These are phyloP conservation scores for Carex scoparia DNA, from an alignment of 176 grass and related monocot species.

Conservation along the genomic window DNA sequence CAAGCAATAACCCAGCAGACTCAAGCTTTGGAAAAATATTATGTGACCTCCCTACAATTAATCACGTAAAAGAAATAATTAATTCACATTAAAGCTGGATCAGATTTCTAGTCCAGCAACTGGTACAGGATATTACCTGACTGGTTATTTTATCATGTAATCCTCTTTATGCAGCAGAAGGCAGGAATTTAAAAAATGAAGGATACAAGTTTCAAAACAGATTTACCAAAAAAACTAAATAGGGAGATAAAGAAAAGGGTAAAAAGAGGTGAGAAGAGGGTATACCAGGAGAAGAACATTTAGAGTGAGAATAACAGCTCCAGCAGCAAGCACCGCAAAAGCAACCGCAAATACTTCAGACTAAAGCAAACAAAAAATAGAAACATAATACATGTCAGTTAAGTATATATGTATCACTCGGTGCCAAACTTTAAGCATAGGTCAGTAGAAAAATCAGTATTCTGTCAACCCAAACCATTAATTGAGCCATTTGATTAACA, in stretches of 20 bases:
- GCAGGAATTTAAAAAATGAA: background rate
- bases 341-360: constrained; percentile 99
- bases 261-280: background rate
- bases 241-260: background rate
- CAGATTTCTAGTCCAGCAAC: background rate
- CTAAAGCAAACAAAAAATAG: constrained; percentile 40
- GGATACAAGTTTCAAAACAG: background rate
- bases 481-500: background rate
- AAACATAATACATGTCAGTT: background rate
- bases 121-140: background rate
- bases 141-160: background rate
- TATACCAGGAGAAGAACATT: constrained; percentile 98
- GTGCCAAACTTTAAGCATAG: background rate
- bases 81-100: background rate
- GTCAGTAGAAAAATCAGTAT: background rate
- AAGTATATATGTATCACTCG: background rate
- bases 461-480: background rate
- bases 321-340: constrained; percentile 94
- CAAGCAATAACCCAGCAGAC: constrained; percentile 91
- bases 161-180: background rate
- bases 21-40: constrained; percentile 99
- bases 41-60: constrained; percentile 85
- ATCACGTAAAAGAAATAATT: constrained; percentile 1
- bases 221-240: background rate
- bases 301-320: constrained; percentile 87